Evolutionary conservation across 1,139 yeast genomes (phyloP), one percentile per base, ranked within the genome.

Genomic region (Suhomyces yuchorum): DNA sequence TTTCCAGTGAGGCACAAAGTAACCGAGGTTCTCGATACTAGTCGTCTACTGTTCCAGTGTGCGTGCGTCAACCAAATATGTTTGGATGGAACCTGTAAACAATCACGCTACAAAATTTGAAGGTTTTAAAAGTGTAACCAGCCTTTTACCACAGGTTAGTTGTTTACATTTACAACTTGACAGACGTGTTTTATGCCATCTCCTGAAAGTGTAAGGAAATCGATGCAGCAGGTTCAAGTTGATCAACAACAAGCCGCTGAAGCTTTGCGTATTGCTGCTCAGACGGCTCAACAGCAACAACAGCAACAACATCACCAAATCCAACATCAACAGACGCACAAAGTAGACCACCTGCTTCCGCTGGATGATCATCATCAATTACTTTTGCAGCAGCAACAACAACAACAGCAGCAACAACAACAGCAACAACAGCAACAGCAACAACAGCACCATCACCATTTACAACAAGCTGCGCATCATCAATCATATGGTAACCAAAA

Each of bases 311-410:
- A 37, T 23, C 48, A 44, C 30, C 49, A 41, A 26, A 44, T 40
- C 8, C 48, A 45, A 26, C 50, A 47, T 19, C 53, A 42, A 30
- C 43, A 28, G 23, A 14, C 40, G 20, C 50, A 41, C 42, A 40
- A 46, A 22, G 42, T 38, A 8, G 50, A 48, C 9, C 44, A 46
- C 28, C 47, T 37, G 20, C 19, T 40, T 2, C 50, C 53, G 8
- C 60, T 54, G 28, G 61, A 50, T 22, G 54, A 52, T 24, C 60
- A 50, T 14, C 59, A 54, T 17, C 55, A 52, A 36, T 51, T 41
- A 15, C 56, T 53, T 34, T 54, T 49, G 32, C 56, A 53, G 23
- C 55, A 30, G 24, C 61, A 55, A 30, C 55, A 46, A n/a, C 33
- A 30, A 30, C 33, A 30, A 30, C 34, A 30, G 30, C 53, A 46